Base-by-base conservation (phyloP, 163 green algal genomes). In the Chloromonas sp. region DNA sequence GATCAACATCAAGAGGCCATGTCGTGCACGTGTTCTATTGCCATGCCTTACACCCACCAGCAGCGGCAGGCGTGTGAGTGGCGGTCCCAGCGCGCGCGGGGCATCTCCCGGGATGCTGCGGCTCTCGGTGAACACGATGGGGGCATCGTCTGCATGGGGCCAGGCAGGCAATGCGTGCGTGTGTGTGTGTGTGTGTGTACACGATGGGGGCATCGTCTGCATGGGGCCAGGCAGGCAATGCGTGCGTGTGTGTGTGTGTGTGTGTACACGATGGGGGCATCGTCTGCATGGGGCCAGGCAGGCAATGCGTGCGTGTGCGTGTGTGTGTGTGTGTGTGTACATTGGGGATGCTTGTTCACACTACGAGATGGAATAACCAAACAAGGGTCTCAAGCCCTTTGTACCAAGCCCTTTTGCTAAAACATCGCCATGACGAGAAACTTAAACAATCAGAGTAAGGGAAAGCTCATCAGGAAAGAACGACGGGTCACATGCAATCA, bases 31-130 rank as follows among this genome's bases (percentile, higher is more conserved):
- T 36, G 36, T 36, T 36, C 36, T 36, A 36, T 36, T 36, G 36
- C 36, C 36, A 36, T 36, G 36, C 36, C 36, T 36, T 11, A 60
- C 3, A 98, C 95, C 87, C 11, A 99, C 91, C 61, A 92, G 93
- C 13, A 93, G 87, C 14, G 90, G 90, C 3, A 87, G 60, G 8
- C 58, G 13, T 0, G 87, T 92, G n/a, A 87, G 79, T 61, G 90
- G 61, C 14, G 82, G 81, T 15, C 82, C 86, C 0, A 80, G 60
- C 0, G 90, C 89, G 1, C 59, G 80, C 0, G 90, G 88, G 1
- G 85, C 85, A 0, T 88, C 87, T 2, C 77, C 80, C 0, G 82
- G 71, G 15, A 84, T 84, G n/a, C 78, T 82, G 60, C 89, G 86
- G 1, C 82, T 86, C 71, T 93, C 83, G 0, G 92, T 94, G 71